Percentiles rank a stretch among this genome's conserved stretches.
Conservation (phyloP, 371 early-diverging fungal species). For the Nematocida sp. region DNA sequence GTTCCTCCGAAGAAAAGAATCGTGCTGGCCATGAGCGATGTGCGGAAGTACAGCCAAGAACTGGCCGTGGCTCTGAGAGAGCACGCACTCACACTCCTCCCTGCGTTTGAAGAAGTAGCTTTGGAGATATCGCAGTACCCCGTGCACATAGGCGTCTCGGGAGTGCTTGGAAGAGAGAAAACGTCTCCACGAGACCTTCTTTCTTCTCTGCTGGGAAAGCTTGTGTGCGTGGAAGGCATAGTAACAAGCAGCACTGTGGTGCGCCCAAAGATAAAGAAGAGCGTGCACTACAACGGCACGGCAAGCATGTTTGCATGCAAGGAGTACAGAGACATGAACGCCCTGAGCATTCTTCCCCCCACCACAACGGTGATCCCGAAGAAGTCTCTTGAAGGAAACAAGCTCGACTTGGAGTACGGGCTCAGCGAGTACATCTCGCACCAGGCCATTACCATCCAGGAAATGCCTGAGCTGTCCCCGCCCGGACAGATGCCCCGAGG, state of each 20-base stretch:
- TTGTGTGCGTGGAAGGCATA: constrained; percentile 92
- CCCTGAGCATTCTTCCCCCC: constrained; percentile 68
- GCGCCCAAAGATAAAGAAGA: constrained; percentile 82
- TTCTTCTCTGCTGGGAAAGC: constrained; percentile 73
- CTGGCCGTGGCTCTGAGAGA: constrained; percentile 54
- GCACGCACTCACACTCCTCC: constrained; percentile 55
- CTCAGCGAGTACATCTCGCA: constrained; percentile 82
- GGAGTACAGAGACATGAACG: constrained; percentile 78
- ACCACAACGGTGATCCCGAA: constrained; percentile 66
- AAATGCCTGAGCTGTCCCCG: constrained; percentile 97
- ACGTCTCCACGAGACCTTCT: constrained; percentile 77
- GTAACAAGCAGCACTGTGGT: constrained; percentile 92
- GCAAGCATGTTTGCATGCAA: constrained; percentile 74
- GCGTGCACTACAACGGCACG: constrained; percentile 82
- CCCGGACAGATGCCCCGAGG: constrained; percentile 91
- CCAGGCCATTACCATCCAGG: constrained; percentile 88
- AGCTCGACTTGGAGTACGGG: constrained; percentile 85
- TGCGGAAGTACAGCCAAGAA: constrained; percentile 56
- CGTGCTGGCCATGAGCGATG: constrained; percentile 58
- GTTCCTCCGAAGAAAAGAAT: constrained; percentile 40
- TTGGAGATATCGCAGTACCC: constrained; percentile 28
- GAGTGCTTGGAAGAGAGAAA: constrained; percentile 36
- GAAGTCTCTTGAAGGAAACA: constrained; percentile 70
- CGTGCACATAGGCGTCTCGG: constrained; percentile 21
- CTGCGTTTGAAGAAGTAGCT: constrained; percentile 61